Base-by-base conservation (phyloP, 305 asterid genomes). In the Fraxinus platypoda region DNA sequence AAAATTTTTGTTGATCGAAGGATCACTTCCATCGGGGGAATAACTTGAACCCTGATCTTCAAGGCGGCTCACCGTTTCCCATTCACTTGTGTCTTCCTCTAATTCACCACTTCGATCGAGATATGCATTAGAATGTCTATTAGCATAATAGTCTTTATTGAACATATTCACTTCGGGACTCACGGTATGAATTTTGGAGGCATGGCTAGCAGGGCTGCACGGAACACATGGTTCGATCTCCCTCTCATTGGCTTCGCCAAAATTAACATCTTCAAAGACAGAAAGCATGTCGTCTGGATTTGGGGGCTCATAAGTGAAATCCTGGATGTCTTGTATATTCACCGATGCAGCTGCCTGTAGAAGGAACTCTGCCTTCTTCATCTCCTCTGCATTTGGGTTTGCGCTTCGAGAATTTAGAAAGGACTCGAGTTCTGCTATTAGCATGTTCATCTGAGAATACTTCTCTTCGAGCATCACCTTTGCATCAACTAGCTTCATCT, bases 21-120 rank as follows among this genome's bases (percentile, higher is more conserved):
- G 86, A 72, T 89, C 89, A 72, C 97, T 93, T 19, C 93, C 98
- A 5, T 90, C 92, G 0, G 93, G 93, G 8, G 98, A 94, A 77
- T 86, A 93, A 82, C 93, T 91, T 0, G 97, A 95, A 74, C 92
- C 97, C 84, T 88, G 97, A 75, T 92, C 99, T 54, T 93, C 99
- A 1, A 90, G 89, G 83, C 91, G 97, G 89, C 98, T 96, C 85
- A 90, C 98, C 0, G 98, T 95, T 84, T 95, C 99, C 99, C 99
- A 95, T 83, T 93, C 99, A 19, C 98, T 94, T 23, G 93, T 92
- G 1, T 94, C 99, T 52, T 93, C 98, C 79, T 94, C 98, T 6
- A 86, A 76, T 57, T 88, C 91, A 31, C 90, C 94, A 17, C 91
- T 91, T 64, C 37, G 89, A 80, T 92, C 91, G 62, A 83, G 83